A percentile compares a stretch with the other conserved stretches of the same genome.
Conservation (phyloP, 352 stramenopile genomes). For the Pythium apleroticum region DNA sequence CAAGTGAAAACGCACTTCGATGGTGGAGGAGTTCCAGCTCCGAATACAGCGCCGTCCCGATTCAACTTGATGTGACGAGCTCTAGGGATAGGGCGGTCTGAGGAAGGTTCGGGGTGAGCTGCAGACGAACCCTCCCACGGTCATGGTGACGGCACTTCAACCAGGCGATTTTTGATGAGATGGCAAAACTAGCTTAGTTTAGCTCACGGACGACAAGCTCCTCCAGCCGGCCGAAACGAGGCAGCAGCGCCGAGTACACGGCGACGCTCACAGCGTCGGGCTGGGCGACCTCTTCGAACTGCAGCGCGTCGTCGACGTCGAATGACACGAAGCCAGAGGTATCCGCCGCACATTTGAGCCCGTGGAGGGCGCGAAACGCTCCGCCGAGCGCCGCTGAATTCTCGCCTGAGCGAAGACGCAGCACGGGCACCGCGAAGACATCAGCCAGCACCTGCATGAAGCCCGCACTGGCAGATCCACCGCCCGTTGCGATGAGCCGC, state of each 20-base stretch:
- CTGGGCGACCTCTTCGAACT: conserved; percentile 6
- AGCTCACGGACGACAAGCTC: conserved; percentile 1
- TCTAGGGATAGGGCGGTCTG: conserved; percentile 26
- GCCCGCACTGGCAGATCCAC: conserved; percentile 50
- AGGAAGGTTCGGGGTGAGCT: conserved; percentile 16
- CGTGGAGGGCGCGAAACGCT: conserved; percentile 30
- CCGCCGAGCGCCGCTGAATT: conserved; percentile 31
- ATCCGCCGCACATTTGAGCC: not conserved
- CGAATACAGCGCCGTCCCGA: conserved; percentile 22
- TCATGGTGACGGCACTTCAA: conserved; percentile 21
- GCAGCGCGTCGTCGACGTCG: conserved; percentile 15
- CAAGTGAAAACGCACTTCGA: conserved; percentile 6
- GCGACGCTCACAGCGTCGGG: not conserved
- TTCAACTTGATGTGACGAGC: conserved; percentile 21
- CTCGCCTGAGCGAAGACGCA: conserved; percentile 7
- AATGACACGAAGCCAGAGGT: conserved; percentile 1
- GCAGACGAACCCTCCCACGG: conserved; percentile 12
- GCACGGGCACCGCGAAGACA: conserved; percentile 26
- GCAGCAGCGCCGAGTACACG: conserved; percentile 11
- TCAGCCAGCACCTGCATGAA: conserved; percentile 60
- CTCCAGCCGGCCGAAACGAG: conserved; percentile 18
- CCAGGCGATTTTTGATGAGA: conserved; percentile 4
- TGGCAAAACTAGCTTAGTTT: conserved; percentile 12
- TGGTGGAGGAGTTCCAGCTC: conserved; percentile 4
- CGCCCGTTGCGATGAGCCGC: conserved; percentile 66